A percentile compares a stretch with the other conserved stretches of the same genome.
phyloP scores from a whole-genome alignment of 805 yeast genomes.

The Metschnikowia reukaufii region DNA sequence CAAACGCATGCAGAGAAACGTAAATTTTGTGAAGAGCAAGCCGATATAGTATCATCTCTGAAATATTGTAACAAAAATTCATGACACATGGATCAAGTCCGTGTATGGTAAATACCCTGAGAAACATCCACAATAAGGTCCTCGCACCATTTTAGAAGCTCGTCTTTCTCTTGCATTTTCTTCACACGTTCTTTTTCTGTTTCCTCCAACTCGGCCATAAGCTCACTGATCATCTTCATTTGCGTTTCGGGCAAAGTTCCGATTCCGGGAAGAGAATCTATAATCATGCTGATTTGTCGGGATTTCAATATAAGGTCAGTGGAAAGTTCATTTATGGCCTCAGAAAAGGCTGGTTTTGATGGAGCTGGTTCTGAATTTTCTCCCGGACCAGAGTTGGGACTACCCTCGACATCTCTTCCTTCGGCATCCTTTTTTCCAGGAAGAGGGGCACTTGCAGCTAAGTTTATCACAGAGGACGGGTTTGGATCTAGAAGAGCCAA shows the following conservation, averaged over 20 bases:
- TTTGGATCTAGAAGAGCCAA: slow-evolving; percentile 51
- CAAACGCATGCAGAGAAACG: too few relatives aligned
- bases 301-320: slow-evolving; percentile 83
- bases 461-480: slow-evolving; percentile 63
- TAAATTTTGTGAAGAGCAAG: too few relatives aligned
- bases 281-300: slow-evolving; percentile 80
- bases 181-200: slow-evolving; percentile 59
- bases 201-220: slow-evolving; percentile 60
- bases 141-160: slow-evolving; percentile 60
- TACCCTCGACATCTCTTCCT: slow-evolving; percentile 8
- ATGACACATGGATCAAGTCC: background rate
- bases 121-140: slow-evolving; percentile 62
- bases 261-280: slow-evolving; percentile 89
- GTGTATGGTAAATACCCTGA: slow-evolving; percentile 46
- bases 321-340: slow-evolving; percentile 72
- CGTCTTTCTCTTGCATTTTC: slow-evolving; percentile 64
- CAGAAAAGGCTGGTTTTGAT: slow-evolving; percentile 27
- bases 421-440: slow-evolving; percentile 32
- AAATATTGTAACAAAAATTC: too few relatives aligned
- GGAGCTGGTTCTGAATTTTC: background rate
- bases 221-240: slow-evolving; percentile 55
- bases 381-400: background rate
- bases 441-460: slow-evolving; percentile 56
- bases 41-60: too few relatives aligned
- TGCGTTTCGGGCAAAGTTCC: slow-evolving; percentile 81